Conservation (phyloP, 139 green algal genomes). For the Dunaliella primolecta region DNA sequence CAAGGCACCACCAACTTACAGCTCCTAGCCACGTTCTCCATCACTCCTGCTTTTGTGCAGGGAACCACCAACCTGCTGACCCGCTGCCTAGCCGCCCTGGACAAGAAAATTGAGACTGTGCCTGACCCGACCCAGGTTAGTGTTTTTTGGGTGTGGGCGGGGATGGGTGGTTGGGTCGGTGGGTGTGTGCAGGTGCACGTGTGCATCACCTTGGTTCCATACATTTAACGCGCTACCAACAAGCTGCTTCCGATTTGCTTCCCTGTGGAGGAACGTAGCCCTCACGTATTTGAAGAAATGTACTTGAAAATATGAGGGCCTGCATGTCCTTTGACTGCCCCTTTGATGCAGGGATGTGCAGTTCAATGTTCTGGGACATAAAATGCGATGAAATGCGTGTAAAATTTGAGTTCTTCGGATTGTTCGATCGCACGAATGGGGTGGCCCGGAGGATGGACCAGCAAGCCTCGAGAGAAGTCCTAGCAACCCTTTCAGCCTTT, state of each 20-base stretch:
- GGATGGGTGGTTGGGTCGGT: too few relatives aligned
- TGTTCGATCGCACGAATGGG: too few relatives aligned
- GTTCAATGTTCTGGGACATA: too few relatives aligned
- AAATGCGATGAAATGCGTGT: too few relatives aligned
- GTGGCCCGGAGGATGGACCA: too few relatives aligned
- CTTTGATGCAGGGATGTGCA: too few relatives aligned
- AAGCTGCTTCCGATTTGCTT: background rate
- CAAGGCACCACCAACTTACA: too few relatives aligned
- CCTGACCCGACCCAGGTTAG: constrained; percentile 79
- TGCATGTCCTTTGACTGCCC: background rate
- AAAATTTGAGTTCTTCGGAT: too few relatives aligned
- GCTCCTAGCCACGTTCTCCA: too few relatives aligned
- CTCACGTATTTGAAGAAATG: background rate
- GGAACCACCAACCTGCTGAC: constrained; percentile 96
- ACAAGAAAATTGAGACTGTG: constrained; percentile 79
- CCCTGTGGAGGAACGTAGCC: background rate
- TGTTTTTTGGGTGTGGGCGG: background rate
- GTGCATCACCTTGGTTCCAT: background rate
- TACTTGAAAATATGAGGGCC: background rate
- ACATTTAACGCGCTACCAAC: background rate
- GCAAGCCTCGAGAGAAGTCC: too few relatives aligned
- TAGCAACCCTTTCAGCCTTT: too few relatives aligned
- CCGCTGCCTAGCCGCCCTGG: constrained; percentile 75
- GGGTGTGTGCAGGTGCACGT: background rate
- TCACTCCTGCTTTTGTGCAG: too few relatives aligned